Evolutionary conservation across 2,329 filamentous ascomycete species (phyloP).

Genomic region (Epichloe typhina): DNA sequence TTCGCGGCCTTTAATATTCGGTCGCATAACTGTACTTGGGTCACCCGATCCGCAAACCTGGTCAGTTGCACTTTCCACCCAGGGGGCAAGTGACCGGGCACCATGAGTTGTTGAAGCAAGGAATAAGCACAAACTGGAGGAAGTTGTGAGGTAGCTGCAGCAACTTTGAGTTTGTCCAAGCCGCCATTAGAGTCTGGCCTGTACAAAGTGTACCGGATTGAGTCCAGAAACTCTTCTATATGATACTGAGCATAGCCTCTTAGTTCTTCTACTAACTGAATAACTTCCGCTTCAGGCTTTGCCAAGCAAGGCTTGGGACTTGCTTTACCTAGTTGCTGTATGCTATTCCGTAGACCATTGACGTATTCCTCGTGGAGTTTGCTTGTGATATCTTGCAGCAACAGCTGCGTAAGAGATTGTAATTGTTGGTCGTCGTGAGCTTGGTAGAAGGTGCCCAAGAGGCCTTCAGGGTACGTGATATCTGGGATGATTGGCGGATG

Average conservation of each 20-base stretch:
- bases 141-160: neutral
- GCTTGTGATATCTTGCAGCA: neutral
- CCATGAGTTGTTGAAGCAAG: conserved; percentile 5
- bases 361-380: neutral
- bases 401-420: neutral
- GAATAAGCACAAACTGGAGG: conserved; percentile 11
- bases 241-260: neutral
- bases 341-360: neutral
- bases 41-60: conserved; percentile 8
- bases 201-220: neutral
- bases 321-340: neutral
- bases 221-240: neutral
- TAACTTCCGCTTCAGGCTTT: neutral
- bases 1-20: conserved; percentile 13
- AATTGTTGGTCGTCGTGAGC: neutral
- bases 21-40: neutral
- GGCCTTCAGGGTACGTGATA: neutral
- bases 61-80: conserved; percentile 6
- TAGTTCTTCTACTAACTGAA: neutral
- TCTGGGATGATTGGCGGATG: neutral
- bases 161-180: neutral
- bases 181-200: neutral
- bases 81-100: neutral
- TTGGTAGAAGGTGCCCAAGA: neutral
- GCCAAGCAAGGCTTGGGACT: neutral